A percentile compares a stretch with the other conserved stretches of the same genome.
These are phyloP conservation scores for Suhomyces sp. DNA, from an alignment of 805 yeast genomes.

Conservation along the genomic window DNA sequence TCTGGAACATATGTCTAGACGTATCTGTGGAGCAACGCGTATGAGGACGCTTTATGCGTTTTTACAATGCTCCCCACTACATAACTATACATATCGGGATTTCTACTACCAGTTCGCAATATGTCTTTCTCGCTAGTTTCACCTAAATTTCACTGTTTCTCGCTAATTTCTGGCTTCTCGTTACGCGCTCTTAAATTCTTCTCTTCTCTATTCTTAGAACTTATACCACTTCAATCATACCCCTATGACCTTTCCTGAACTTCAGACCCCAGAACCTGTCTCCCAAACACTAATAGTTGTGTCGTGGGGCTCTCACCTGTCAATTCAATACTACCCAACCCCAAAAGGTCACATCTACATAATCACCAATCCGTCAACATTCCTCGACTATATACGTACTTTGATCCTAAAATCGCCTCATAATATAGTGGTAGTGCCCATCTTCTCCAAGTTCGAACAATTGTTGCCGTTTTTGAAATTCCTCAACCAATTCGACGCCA, in stretches of 20 bases:
- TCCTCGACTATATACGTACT: conserved; percentile 9
- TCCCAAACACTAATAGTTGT: conserved; percentile 1
- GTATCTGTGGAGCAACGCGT: no score
- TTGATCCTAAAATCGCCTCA: conserved; percentile 2
- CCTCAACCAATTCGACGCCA: conserved; percentile 4
- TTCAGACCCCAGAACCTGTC: conserved; percentile 2
- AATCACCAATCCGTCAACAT: conserved; percentile 13
- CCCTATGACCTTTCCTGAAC: not conserved
- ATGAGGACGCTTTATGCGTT: no score
- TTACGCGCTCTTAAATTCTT: not conserved
- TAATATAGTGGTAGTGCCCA: conserved; percentile 9
- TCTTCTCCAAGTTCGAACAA: conserved; percentile 6
- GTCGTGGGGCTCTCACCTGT: conserved; percentile 7
- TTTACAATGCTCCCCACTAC: no score
- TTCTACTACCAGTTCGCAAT: no score
- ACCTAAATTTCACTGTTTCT: not conserved
- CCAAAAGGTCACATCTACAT: conserved; percentile 14
- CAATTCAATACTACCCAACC: conserved; percentile 11
- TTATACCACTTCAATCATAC: not conserved
- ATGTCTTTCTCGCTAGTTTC: not conserved
- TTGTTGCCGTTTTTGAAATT: conserved; percentile 13
- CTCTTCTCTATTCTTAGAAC: not conserved
- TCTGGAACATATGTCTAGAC: no score
- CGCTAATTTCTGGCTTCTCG: not conserved
- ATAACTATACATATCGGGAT: no score